Evolutionary conservation across 345 rosid genomes (phyloP).

Genomic region (Linum lewisii): DNA sequence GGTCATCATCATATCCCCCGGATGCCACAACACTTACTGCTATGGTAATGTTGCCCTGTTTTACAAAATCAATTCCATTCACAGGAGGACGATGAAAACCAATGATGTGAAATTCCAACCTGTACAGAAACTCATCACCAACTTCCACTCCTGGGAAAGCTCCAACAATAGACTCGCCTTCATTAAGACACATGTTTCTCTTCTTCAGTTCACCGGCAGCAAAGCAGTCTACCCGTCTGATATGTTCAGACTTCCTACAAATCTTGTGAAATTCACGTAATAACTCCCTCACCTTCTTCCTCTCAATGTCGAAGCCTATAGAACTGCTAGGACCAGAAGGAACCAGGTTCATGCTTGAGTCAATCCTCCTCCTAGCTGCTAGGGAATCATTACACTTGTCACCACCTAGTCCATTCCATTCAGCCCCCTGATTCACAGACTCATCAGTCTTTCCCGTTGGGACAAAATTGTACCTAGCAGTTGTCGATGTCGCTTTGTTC

Average conservation of each 20-base stretch:
- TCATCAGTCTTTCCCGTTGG: slow-evolving; percentile 7
- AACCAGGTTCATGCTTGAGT: slow-evolving; percentile 34
- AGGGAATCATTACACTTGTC: slow-evolving; percentile 11
- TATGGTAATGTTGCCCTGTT: slow-evolving; percentile 22
- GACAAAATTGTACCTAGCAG: slow-evolving; percentile 13
- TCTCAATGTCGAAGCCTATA: slow-evolving; percentile 19
- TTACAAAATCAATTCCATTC: slow-evolving; percentile 68
- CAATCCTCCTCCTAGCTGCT: slow-evolving; percentile 13
- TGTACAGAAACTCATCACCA: slow-evolving; percentile 78
- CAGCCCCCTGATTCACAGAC: slow-evolving; percentile 9
- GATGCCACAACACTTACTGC: slow-evolving; percentile 75
- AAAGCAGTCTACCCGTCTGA: slow-evolving; percentile 45
- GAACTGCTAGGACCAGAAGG: slow-evolving; percentile 31
- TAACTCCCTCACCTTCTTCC: slow-evolving; percentile 69
- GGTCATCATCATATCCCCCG: slow-evolving; percentile 55
- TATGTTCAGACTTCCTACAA: slow-evolving; percentile 62
- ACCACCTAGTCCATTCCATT: slow-evolving; percentile 9
- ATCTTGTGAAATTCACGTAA: slow-evolving; percentile 62
- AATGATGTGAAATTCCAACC: slow-evolving; percentile 57
- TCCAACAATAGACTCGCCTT: slow-evolving; percentile 45
- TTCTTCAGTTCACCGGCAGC: slow-evolving; percentile 53
- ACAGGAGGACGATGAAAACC: slow-evolving; percentile 66
- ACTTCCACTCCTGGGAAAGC: slow-evolving; percentile 67
- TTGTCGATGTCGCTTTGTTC: slow-evolving; percentile 17
- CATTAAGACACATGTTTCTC: slow-evolving; percentile 34